Conservation (phyloP, 805 yeast species). For the Yarrowia bubula region DNA sequence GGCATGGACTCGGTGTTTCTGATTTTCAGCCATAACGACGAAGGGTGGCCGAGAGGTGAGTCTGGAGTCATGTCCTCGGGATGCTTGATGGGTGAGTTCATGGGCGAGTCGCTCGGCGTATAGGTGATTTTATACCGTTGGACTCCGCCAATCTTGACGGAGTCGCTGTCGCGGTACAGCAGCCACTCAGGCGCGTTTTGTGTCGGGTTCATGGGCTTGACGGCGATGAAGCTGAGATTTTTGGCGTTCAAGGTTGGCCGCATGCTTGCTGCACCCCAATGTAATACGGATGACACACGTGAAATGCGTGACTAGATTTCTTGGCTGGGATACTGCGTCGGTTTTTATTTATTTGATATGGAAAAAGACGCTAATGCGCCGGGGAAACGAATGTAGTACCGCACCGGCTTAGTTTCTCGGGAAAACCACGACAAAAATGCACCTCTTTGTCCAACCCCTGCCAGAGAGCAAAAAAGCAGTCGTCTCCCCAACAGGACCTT, state of each 20-base stretch:
- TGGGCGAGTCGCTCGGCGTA: slow-evolving; percentile 40
- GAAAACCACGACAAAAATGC: background rate
- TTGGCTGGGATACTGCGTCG: background rate
- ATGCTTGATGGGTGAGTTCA: slow-evolving; percentile 11
- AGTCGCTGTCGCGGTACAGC: slow-evolving; percentile 34
- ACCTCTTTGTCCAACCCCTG: background rate
- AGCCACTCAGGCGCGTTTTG: slow-evolving; percentile 19
- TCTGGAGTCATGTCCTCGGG: slow-evolving; percentile 1
- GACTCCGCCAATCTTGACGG: slow-evolving; percentile 60
- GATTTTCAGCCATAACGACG: slow-evolving; percentile 45
- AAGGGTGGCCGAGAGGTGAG: slow-evolving; percentile 17
- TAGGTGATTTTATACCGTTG: slow-evolving; percentile 56
- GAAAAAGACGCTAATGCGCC: too few relatives aligned
- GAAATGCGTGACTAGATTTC: slow-evolving; percentile 1
- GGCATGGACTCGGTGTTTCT: slow-evolving; percentile 71
- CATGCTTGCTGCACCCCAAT: slow-evolving; percentile 24
- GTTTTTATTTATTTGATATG: too few relatives aligned
- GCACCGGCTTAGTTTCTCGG: too few relatives aligned
- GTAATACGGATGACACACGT: slow-evolving; percentile 16
- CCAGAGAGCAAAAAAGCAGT: background rate
- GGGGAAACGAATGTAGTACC: too few relatives aligned
- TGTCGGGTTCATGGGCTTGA: slow-evolving; percentile 7
- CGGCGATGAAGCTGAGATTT: slow-evolving; percentile 3
- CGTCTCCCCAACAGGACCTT: background rate
- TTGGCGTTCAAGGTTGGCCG: slow-evolving; percentile 14